Conservation (phyloP, 805 yeast species). For the Pichia insulana region DNA sequence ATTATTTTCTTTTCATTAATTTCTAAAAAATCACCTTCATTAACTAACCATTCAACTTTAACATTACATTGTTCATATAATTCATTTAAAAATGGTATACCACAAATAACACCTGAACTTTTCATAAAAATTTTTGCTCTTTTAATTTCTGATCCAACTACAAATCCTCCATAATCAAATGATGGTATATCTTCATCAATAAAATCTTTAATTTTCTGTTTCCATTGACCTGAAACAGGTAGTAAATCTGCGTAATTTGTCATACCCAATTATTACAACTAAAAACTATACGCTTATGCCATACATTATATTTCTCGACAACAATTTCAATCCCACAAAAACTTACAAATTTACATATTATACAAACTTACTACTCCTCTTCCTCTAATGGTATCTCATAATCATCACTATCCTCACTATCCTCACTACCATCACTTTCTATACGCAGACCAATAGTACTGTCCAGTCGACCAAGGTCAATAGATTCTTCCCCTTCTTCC, state of each 20-base stretch:
- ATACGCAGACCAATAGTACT: conserved; percentile 2
- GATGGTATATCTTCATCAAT: conserved; percentile 85
- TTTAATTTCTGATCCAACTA: conserved; percentile 71
- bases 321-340: too few species aligned
- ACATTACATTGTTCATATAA: conserved; percentile 71
- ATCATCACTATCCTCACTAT: background rate
- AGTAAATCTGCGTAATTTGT: conserved; percentile 36
- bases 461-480: conserved; percentile 4
- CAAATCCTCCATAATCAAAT: conserved; percentile 90
- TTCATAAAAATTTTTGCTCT: conserved; percentile 77
- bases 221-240: conserved; percentile 79
- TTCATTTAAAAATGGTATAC: conserved; percentile 84
- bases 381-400: conserved; percentile 9
- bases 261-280: background rate
- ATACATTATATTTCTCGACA: too few species aligned
- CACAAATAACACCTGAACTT: conserved; percentile 69
- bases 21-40: conserved; percentile 57
- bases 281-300: background rate
- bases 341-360: too few species aligned
- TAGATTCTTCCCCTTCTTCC: background rate
- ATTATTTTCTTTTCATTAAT: conserved; percentile 54
- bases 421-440: background rate
- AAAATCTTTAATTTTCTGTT: conserved; percentile 64
- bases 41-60: conserved; percentile 58
- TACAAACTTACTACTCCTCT: background rate